These are phyloP conservation scores for Alloteropsis angusta DNA, from an alignment of 202 grass and related monocot genomes.

Conservation along the genomic window DNA sequence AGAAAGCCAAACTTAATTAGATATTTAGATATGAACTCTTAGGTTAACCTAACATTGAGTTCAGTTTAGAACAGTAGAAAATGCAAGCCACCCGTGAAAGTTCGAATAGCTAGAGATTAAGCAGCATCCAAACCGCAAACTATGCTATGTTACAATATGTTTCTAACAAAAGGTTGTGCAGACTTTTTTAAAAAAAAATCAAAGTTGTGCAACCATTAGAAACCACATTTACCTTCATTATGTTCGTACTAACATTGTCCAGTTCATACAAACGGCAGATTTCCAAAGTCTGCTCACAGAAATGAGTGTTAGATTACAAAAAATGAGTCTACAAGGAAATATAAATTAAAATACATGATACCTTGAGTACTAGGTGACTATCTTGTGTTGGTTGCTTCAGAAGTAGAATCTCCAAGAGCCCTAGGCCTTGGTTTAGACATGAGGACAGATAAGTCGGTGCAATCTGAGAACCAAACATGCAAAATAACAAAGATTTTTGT, in stretches of 20 bases:
- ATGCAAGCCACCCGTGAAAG: background rate
- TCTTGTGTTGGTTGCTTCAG: conserved; percentile 75
- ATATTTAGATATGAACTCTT: conserved; percentile 4
- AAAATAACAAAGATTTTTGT: conserved; percentile 9
- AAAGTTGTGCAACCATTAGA: background rate
- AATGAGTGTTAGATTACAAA: conserved; percentile 15
- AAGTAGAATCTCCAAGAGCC: conserved; percentile 85
- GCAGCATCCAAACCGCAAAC: conserved; percentile 5
- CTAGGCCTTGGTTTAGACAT: conserved; percentile 82
- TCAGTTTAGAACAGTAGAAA: background rate
- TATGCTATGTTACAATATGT: background rate
- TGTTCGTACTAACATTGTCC: conserved; percentile 55
- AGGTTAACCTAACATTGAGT: background rate
- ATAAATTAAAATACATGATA: conserved; percentile 31
- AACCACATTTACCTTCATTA: conserved; percentile 79
- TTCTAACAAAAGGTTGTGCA: background rate
- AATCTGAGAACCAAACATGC: conserved; percentile 59
- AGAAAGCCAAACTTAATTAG: background rate
- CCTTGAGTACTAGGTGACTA: conserved; percentile 72
- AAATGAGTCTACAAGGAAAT: conserved; percentile 5
- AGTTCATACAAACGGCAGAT: conserved; percentile 85
- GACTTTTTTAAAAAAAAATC: background rate
- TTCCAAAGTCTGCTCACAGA: conserved; percentile 82
- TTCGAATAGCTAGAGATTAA: conserved; percentile 7
- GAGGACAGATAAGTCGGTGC: conserved; percentile 83